phyloP scores from a whole-genome alignment of 2,329 filamentous ascomycete species.

The Nemania abortiva region DNA sequence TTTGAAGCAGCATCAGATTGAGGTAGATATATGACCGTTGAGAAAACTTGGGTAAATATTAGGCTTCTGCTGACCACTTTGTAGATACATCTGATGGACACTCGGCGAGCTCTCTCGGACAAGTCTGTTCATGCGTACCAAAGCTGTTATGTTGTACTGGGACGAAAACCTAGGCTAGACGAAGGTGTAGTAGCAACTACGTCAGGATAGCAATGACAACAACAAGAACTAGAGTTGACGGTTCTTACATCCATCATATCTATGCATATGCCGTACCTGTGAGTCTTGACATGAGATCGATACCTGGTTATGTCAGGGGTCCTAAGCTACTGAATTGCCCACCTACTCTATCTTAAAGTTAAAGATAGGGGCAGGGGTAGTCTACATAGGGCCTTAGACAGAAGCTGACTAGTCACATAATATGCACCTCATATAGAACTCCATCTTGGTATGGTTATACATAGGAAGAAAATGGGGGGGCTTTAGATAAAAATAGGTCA shows the following conservation, averaged over 20 bases:
- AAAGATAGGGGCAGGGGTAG: no score
- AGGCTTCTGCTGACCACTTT: slow-evolving; percentile 16
- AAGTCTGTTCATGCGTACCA: slow-evolving; percentile 62
- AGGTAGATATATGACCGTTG: slow-evolving; percentile 54
- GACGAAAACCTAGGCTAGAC: slow-evolving; percentile 60
- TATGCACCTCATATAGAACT: no score
- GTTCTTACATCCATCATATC: not conserved
- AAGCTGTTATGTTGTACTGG: slow-evolving; percentile 63
- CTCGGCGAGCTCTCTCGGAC: slow-evolving; percentile 62
- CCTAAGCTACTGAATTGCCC: no score
- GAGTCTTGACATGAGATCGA: no score
- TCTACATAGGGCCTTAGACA: no score
- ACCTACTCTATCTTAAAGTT: no score
- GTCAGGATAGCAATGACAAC: slow-evolving; percentile 6
- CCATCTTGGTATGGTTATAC: no score
- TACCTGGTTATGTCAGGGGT: no score
- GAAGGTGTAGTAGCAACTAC: slow-evolving; percentile 44
- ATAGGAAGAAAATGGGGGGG: no score
- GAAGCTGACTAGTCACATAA: no score
- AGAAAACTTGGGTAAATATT: not conserved
- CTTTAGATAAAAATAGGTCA: no score
- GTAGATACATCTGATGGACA: slow-evolving; percentile 62
- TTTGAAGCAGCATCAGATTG: slow-evolving; percentile 60
- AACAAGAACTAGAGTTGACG: not conserved
- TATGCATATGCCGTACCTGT: not conserved